phyloP scores from a whole-genome alignment of 176 grass and related monocot genomes.

The Triticum turgidum region DNA sequence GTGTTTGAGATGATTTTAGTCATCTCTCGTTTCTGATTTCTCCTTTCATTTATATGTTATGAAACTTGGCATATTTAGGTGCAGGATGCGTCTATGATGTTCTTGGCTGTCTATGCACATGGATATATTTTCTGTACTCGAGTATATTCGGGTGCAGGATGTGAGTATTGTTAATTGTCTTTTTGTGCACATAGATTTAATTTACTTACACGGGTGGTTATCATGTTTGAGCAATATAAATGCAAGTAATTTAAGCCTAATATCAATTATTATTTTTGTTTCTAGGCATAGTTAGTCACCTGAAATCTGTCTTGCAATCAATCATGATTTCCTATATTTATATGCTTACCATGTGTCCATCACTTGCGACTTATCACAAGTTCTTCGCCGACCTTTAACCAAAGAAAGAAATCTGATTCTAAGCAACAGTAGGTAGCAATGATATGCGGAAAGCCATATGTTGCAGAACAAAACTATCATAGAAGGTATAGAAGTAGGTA shows the following conservation, averaged over 20 bases:
- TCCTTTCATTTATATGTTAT: background rate
- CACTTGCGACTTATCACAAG: background rate
- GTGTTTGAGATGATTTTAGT: background rate
- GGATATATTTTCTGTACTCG: too few species aligned
- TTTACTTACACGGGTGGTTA: background rate
- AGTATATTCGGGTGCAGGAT: too few species aligned
- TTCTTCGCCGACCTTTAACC: background rate
- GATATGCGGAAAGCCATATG: background rate
- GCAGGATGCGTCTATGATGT: background rate
- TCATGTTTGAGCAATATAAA: conserved; percentile 19
- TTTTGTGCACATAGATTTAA: background rate
- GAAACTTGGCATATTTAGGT: background rate
- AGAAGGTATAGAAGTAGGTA: too few species aligned
- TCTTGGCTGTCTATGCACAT: background rate
- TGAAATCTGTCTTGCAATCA: background rate
- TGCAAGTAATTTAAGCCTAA: background rate
- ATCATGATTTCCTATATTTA: background rate
- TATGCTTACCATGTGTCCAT: background rate
- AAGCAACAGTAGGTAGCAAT: background rate
- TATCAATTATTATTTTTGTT: background rate
- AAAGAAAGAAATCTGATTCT: background rate
- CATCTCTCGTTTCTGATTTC: background rate
- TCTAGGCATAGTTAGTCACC: background rate
- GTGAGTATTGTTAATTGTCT: background rate
- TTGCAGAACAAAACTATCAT: background rate